Evolutionary conservation across 306 rosid species (phyloP).

Genomic region (Myrica gale): DNA sequence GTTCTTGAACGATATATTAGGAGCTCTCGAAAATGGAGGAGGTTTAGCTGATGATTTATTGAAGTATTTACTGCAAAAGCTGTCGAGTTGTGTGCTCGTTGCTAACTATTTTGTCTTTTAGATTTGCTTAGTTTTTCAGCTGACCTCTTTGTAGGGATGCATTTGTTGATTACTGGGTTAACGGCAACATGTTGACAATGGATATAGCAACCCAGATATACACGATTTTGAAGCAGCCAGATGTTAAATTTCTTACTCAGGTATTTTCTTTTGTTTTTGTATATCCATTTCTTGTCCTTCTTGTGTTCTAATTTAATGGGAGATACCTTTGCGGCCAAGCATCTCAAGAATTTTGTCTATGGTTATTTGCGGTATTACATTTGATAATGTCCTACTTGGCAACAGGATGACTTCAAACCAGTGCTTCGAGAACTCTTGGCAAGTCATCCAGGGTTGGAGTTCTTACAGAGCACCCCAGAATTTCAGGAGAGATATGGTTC

Average conservation of each 20-base stretch:
- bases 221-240: constrained; percentile 81
- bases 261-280: constrained; percentile 43
- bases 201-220: constrained; percentile 83
- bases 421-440: constrained; percentile 93
- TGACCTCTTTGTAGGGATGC: constrained; percentile 54
- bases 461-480: constrained; percentile 96
- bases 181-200: constrained; percentile 77
- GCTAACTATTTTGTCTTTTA: constrained; percentile 18
- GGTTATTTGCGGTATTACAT: not conserved
- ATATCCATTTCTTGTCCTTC: constrained; percentile 23
- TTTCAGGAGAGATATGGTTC: constrained; percentile 99
- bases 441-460: constrained; percentile 95
- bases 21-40: not conserved
- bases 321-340: constrained; percentile 7
- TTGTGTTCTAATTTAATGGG: constrained; percentile 8
- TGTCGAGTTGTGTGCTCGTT: constrained; percentile 26
- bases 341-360: no score
- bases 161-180: constrained; percentile 86
- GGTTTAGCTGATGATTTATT: not conserved
- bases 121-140: constrained; percentile 16
- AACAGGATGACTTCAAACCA: constrained; percentile 94
- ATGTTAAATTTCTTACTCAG: constrained; percentile 79
- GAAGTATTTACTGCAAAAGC: constrained; percentile 20
- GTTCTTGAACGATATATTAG: not conserved
- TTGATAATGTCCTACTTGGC: constrained; percentile 23